A percentile compares a stretch with the other conserved stretches of the same genome.
Conservation (phyloP, 306 rosid species). For the Fragaria nilgerrensis region DNA sequence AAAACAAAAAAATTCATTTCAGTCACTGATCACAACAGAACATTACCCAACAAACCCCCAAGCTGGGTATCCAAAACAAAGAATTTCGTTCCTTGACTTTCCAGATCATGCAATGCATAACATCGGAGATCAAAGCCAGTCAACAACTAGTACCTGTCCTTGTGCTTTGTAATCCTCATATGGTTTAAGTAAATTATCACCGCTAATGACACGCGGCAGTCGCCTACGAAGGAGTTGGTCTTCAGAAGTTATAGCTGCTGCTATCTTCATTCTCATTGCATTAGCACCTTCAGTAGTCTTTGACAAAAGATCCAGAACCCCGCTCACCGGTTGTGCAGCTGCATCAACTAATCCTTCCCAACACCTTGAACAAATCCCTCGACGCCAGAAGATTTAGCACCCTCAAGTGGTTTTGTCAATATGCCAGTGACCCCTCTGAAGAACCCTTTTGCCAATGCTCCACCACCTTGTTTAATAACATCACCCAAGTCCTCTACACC, state of each 20-base stretch:
- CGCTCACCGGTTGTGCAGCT: conserved; percentile 99
- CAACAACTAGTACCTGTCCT: conserved; percentile 76
- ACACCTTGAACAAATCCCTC: conserved; percentile 99
- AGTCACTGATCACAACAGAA: neutral
- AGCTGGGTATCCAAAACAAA: conserved; percentile 7
- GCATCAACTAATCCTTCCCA: conserved; percentile 97
- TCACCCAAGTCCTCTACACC: conserved; percentile 94
- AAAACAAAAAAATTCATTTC: conserved; percentile 23
- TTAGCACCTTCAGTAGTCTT: conserved; percentile 99
- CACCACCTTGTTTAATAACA: conserved; percentile 96
- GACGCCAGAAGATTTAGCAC: conserved; percentile 93
- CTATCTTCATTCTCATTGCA: conserved; percentile 97
- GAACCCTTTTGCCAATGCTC: conserved; percentile 95
- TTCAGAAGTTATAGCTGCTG: conserved; percentile 92
- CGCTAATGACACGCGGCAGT: conserved; percentile 86
- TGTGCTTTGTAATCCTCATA: conserved; percentile 84
- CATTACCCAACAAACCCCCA: conserved; percentile 12
- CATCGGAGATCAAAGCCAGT: conserved; percentile 14
- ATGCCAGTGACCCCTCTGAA: conserved; percentile 99
- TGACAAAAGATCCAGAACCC: conserved; percentile 93
- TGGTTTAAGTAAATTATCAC: conserved; percentile 84
- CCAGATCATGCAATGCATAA: neutral
- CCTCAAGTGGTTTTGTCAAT: conserved; percentile 96
- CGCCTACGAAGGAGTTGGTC: conserved; percentile 96
- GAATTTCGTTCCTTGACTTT: neutral